Evolutionary conservation across 1,139 yeast species (phyloP).

Genomic region (Candida glucosophila): DNA sequence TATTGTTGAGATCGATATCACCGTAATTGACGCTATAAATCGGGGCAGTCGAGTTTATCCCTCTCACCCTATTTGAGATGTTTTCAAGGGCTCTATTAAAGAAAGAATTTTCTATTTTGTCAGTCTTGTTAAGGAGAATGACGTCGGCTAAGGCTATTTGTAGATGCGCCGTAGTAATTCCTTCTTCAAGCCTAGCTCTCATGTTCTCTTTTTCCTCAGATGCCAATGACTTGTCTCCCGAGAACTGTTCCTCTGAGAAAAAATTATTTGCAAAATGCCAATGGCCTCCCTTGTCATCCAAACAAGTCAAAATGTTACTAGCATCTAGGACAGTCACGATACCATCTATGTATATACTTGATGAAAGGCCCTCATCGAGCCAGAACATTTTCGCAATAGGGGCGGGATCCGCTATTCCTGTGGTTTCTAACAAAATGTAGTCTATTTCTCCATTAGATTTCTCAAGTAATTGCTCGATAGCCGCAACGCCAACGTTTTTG

Average conservation of each 20-base stretch:
- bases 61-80: slow-evolving; percentile 30
- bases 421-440: slow-evolving; percentile 83
- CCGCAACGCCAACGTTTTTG: slow-evolving; percentile 87
- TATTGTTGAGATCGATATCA: slow-evolving; percentile 47
- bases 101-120: slow-evolving; percentile 23
- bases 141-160: slow-evolving; percentile 90
- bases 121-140: slow-evolving; percentile 70
- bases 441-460: slow-evolving; percentile 70
- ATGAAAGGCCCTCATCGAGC: slow-evolving; percentile 83
- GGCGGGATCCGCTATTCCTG: slow-evolving; percentile 98
- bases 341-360: slow-evolving; percentile 85
- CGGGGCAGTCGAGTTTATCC: slow-evolving; percentile 65
- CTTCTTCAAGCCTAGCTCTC: slow-evolving; percentile 26
- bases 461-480: slow-evolving; percentile 81
- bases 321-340: slow-evolving; percentile 88
- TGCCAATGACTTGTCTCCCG: slow-evolving; percentile 16
- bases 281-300: slow-evolving; percentile 63
- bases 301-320: slow-evolving; percentile 53
- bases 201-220: slow-evolving; percentile 13
- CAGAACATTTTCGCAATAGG: slow-evolving; percentile 97
- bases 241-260: no score
- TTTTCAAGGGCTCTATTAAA: slow-evolving; percentile 13
- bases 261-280: slow-evolving; percentile 38
- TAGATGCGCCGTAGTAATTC: slow-evolving; percentile 75
- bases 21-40: slow-evolving; percentile 65